Base-by-base conservation (phyloP, 495 filamentous ascomycete species). In the Penicillium daleae region DNA sequence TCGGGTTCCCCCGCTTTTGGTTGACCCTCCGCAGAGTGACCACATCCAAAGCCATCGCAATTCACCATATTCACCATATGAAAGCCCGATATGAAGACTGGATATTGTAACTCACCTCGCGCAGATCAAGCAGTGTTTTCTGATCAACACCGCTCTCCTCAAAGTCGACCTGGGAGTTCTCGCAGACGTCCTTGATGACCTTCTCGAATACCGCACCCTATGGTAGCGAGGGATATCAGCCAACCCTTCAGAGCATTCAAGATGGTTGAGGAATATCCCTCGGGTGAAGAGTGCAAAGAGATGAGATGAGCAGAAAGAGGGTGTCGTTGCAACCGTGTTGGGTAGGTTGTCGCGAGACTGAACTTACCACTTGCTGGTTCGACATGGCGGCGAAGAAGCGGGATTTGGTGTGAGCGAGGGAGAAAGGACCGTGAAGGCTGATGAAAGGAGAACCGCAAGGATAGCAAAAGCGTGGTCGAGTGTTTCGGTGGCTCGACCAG, bases 61-160 rank as follows among this genome's bases (percentile, higher is more conserved):
- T 66, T 63, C 59, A 49, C 61, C 35, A 13, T 59, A 58, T 27
- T n/a, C n/a, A n/a, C n/a, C n/a, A n/a, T n/a, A n/a, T n/a, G n/a
- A n/a, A n/a, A n/a, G n/a, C n/a, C n/a, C n/a, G n/a, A n/a, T n/a
- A n/a, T 12, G 51, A 66, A 59, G 32, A 63, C 22, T 24, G 33
- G 32, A 42, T 22, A 35, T 26, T 29, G 40, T 37, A 80, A 81
- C 87, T 86, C 74, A 98, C 94, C 82, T 86, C 83, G 74, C 84
- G 87, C 84, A 99, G 81, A 71, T 96, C 92, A 62, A 91, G 82
- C 66, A 99, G 82, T 50, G 92, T 91, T 65, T 85, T 79, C 72
- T 91, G 90, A 61, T 95, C 92, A 62, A 98, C 90, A 65, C 96
- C 96, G 69, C 89, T 90, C 74, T 98, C 95, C 76, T 99, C 96